Base-by-base conservation (phyloP, 2,329 filamentous ascomycete species). In the Microsporum canis region DNA sequence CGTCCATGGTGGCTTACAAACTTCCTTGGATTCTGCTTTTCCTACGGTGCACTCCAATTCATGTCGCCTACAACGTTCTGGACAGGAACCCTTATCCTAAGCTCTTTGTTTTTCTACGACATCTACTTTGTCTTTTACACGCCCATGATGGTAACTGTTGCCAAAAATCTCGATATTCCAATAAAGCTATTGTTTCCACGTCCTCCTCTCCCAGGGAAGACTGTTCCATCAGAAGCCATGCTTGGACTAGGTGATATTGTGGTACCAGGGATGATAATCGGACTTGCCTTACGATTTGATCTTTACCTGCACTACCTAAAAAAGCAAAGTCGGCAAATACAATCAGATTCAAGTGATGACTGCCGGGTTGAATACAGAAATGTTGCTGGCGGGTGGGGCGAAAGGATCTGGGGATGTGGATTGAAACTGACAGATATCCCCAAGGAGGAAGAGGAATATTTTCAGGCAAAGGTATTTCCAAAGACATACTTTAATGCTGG, bases 211-310 rank as follows among this genome's bases (percentile, higher is more conserved):
- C 72, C 78, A n/a, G 72, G 72, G 5, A 73, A 77, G n/a, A 75
- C 76, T 10, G 70, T 76, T 5, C 71, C 71, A 57, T 70, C 71
- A 3, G 69, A 81, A 66, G 82, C 89, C 59, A 95, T 97, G 82
- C 84, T 99, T 5, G 92, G 92, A 0, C 80, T 97, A 0, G 92
- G 92, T n/a, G 92, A 99, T 70, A 88, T 99, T 62, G 88, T 96
- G 1, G 80, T 99, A 2, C 92, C 92, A 0, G 94, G 92, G 6
- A 90, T 97, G 69, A 86, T 96, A 75, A 87, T 97, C 64, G 89
- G 84, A 1, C 81, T 96, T 47, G 89, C 91, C 1, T 79, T 99
- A 29, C 85, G 92, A n/a, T 96, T 95, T 68, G 92, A 99, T 70
- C 79, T 96, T 5, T 94, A 89, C 76, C 79, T 90, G 60, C 85